Evolutionary conservation across 75 land plant genomes (phyloP), one percentile per base, ranked within the genome.

Genomic region (Pinus tabuliformis): DNA sequence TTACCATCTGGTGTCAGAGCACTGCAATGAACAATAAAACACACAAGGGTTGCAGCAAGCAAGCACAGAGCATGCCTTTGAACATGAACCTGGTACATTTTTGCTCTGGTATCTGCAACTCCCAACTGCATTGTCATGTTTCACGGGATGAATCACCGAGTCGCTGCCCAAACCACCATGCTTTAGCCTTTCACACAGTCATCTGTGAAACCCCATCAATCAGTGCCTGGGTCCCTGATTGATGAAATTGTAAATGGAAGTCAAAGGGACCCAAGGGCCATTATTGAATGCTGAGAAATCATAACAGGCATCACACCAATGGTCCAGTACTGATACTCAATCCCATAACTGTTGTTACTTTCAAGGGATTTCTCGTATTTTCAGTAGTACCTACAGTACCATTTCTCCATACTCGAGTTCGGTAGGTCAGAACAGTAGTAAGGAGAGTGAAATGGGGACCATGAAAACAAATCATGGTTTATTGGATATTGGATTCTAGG

Each of bases 1-100:
- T 68, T n/a, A 68, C 72, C 72, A 30, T 68, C 72, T 68, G 72
- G 49, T 42, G 72, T 37, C 52, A 68, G 72, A 9, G 72, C 52
- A 68, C 13, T 0, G 54, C 24, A 68, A 68, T 42, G 52, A 2
- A 20, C n/a, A 68, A n/a, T 42, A 37, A 68, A 68, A 68, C 45
- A 42, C 49, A 68, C 24, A 4, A 68, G 42, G 11, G 52, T 45
- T 68, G 52, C 22, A n/a, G 42, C 49, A n/a, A 42, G n/a, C 21
- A 68, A 45, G 72, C 49, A 68, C n/a, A 20, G 52, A 68, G 42
- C 22, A 68, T 12, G 72, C 52, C 72, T 42, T 42, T 8, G 49
- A 39, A 20, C 22, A 8, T 68, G 72, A 37, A 68, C 72, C 72
- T 4, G 21, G n/a, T 68, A 9, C 72, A 68, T 68, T 13, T 8